A percentile compares a stretch with the other conserved stretches of the same genome.
phyloP scores from a whole-genome alignment of 2,329 filamentous ascomycete species.

The Thielaviopsis ethacetica region DNA sequence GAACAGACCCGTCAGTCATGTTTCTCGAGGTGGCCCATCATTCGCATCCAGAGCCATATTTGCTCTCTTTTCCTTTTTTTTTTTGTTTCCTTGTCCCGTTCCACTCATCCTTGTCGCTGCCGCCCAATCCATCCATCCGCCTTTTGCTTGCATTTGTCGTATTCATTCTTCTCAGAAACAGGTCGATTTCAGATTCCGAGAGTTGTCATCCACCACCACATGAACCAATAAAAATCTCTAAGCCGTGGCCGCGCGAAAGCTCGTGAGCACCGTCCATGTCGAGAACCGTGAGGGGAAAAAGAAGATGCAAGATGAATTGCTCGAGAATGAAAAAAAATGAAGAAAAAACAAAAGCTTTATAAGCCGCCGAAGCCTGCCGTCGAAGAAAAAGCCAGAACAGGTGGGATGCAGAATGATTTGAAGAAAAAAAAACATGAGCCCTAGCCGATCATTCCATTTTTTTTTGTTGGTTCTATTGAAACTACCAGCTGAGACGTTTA shows the following conservation, averaged over 20 bases:
- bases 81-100: background rate
- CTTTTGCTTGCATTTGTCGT: background rate
- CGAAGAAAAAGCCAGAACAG: constrained; percentile 19
- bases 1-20: background rate
- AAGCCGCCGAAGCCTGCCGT: constrained; percentile 21
- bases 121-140: background rate
- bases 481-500: constrained; percentile 38
- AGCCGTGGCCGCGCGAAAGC: background rate
- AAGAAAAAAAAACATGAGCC: constrained; percentile 12
- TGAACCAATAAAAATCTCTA: background rate
- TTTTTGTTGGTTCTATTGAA: constrained; percentile 17
- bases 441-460: constrained; percentile 12
- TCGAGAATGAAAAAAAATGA: background rate
- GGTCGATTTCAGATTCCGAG: background rate
- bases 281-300: background rate
- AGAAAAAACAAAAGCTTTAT: constrained; percentile 29
- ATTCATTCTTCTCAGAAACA: background rate
- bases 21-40: background rate
- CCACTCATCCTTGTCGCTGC: background rate
- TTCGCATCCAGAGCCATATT: background rate
- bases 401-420: constrained; percentile 22
- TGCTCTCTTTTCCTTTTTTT: background rate
- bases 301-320: background rate
- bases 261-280: background rate
- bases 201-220: background rate